These are phyloP conservation scores for Citrullus amarus DNA, from an alignment of 306 rosid species.

Conservation along the genomic window DNA sequence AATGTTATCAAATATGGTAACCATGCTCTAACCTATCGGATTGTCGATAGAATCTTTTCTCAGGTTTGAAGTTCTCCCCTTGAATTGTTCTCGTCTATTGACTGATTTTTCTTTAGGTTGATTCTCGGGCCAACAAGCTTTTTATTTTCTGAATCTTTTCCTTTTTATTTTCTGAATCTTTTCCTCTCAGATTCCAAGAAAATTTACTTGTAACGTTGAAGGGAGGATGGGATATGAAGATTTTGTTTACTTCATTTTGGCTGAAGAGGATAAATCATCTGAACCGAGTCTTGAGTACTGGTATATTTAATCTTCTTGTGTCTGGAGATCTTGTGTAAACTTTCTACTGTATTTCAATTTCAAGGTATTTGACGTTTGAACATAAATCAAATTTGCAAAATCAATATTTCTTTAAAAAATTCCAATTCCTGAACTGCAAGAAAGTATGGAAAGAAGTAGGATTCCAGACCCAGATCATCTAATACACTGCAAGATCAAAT, in stretches of 20 bases:
- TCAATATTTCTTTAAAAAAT: not conserved
- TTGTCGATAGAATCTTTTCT: constrained; percentile 95
- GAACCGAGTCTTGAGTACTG: constrained; percentile 95
- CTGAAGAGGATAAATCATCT: constrained; percentile 94
- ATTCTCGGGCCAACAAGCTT: constrained; percentile 6
- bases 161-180: not conserved
- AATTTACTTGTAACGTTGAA: constrained; percentile 75
- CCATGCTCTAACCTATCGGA: constrained; percentile 91
- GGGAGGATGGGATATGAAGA: constrained; percentile 99
- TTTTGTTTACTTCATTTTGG: constrained; percentile 88
- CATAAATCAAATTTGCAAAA: not conserved
- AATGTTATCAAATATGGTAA: constrained; percentile 92
- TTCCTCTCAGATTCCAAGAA: constrained; percentile 67
- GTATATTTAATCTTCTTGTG: constrained; percentile 26
- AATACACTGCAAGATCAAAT: not conserved
- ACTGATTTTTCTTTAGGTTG: not conserved
- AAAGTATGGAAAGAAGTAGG: not conserved
- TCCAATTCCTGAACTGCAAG: not conserved
- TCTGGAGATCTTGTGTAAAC: not conserved
- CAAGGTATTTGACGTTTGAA: not conserved
- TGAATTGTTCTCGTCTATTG: constrained; percentile 12
- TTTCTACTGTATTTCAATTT: not conserved
- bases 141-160: not conserved
- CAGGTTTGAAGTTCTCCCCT: constrained; percentile 50
- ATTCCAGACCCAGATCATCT: not conserved